Evolutionary conservation across 73 alveolate genomes (phyloP).

Genomic region (Tetrahymena malaccensis): DNA sequence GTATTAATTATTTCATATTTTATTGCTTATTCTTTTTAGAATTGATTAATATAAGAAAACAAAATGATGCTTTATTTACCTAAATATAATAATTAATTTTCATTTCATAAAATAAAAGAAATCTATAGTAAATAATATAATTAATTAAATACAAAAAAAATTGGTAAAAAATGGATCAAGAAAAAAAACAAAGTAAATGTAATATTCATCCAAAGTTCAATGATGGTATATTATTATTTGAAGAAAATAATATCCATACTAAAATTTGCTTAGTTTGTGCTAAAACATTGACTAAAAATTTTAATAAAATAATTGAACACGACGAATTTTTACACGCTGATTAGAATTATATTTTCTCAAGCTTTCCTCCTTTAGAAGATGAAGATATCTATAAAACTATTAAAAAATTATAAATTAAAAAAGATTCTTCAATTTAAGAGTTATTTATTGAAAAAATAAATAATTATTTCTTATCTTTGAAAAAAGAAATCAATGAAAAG

Average conservation of each 20-base stretch:
- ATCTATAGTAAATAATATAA: no score
- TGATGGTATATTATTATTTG: background rate
- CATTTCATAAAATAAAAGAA: no score
- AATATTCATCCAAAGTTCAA: background rate
- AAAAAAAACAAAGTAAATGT: background rate
- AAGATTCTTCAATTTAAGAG: background rate
- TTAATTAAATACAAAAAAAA: no score
- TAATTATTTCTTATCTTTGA: background rate
- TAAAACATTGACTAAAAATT: background rate
- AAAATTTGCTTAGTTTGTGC: background rate
- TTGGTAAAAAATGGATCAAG: background rate
- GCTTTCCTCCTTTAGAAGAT: background rate
- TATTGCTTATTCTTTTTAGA: no score
- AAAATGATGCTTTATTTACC: no score
- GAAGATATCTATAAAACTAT: no score
- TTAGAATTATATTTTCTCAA: background rate
- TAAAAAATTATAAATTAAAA: no score
- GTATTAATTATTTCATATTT: no score
- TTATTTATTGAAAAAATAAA: background rate
- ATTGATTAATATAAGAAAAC: no score
- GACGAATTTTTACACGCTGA: background rate
- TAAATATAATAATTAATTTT: no score
- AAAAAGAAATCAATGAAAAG: background rate
- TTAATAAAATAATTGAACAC: background rate
- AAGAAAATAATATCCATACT: background rate